phyloP scores from a whole-genome alignment of 768 basidiomycete genomes.

The Amanita rimosa region DNA sequence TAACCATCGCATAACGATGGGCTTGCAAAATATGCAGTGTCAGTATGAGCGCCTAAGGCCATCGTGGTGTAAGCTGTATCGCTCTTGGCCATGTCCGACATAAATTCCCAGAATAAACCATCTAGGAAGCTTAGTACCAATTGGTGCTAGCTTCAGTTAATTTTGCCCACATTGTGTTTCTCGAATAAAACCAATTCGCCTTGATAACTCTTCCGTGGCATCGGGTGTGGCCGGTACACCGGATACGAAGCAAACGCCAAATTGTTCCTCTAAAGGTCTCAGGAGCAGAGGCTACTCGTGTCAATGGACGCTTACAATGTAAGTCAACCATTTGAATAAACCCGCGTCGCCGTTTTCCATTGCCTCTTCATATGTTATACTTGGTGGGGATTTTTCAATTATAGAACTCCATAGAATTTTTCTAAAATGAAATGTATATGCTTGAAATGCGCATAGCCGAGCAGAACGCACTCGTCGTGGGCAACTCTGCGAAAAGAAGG shows the following conservation, averaged over 20 bases:
- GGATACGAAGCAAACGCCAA: constrained; percentile 82
- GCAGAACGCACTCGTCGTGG: constrained; percentile 28
- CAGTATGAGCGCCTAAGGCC: constrained; percentile 75
- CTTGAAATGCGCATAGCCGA: not conserved
- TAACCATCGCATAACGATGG: not conserved
- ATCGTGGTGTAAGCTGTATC: constrained; percentile 92
- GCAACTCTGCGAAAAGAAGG: constrained; percentile 33
- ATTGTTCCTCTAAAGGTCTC: constrained; percentile 45
- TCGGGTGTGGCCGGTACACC: constrained; percentile 74
- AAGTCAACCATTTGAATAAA: constrained; percentile 70
- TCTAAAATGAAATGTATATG: constrained; percentile 17
- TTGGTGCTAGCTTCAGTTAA: not conserved
- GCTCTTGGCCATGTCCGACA: constrained; percentile 79
- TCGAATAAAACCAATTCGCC: constrained; percentile 78
- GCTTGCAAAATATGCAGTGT: constrained; percentile 49
- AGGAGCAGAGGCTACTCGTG: not conserved
- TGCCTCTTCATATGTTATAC: constrained; percentile 57
- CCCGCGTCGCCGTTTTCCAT: constrained; percentile 58
- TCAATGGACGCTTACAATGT: constrained; percentile 46
- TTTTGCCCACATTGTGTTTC: constrained; percentile 52
- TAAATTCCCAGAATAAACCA: constrained; percentile 96
- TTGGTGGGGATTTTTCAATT: constrained; percentile 67
- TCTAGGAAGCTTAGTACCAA: constrained; percentile 33
- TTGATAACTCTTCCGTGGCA: constrained; percentile 69
- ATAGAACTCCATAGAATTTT: constrained; percentile 76